Percentiles rank a stretch among this genome's conserved stretches.
phyloP scores from a whole-genome alignment of 345 rosid species.

The Lepidium aucheri region DNA sequence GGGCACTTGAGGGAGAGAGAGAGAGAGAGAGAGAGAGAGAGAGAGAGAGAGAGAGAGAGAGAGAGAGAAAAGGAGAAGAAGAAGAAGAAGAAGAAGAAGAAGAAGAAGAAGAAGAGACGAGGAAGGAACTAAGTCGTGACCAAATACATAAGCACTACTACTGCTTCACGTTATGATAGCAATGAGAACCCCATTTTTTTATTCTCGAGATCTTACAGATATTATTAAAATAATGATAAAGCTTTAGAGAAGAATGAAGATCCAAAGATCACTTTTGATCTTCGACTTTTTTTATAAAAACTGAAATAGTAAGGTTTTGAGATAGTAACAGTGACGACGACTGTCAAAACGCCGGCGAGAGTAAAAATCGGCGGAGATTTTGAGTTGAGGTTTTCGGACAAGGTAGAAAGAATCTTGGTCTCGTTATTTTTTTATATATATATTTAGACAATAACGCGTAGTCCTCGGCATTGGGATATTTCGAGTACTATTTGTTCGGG shows the following conservation, averaged over 20 bases:
- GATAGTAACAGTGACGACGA: constrained; percentile 10
- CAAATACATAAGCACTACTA: constrained; percentile 40
- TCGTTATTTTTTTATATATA: neutral
- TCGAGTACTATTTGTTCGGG: too few species aligned
- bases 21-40: too few species aligned
- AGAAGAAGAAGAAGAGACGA: constrained; percentile 15
- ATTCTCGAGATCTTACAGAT: constrained; percentile 15
- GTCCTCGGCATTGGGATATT: too few species aligned
- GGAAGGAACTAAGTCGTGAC: constrained; percentile 41
- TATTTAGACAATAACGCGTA: too few species aligned
- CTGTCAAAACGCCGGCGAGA: constrained; percentile 23
- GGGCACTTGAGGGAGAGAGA: constrained; percentile 7
- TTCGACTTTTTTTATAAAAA: neutral
- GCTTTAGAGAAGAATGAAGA: neutral
- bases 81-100: neutral
- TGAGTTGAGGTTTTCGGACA: constrained; percentile 22
- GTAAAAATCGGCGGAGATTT: constrained; percentile 13
- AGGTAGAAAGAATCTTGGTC: neutral
- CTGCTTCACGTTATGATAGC: constrained; percentile 26
- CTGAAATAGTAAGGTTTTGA: neutral
- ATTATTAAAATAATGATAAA: neutral
- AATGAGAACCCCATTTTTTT: constrained; percentile 12
- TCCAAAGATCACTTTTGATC: neutral
- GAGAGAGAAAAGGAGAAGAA: too few species aligned
- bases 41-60: too few species aligned